phyloP scores from a whole-genome alignment of 1,139 yeast genomes.

The Nadsonia commutata region DNA sequence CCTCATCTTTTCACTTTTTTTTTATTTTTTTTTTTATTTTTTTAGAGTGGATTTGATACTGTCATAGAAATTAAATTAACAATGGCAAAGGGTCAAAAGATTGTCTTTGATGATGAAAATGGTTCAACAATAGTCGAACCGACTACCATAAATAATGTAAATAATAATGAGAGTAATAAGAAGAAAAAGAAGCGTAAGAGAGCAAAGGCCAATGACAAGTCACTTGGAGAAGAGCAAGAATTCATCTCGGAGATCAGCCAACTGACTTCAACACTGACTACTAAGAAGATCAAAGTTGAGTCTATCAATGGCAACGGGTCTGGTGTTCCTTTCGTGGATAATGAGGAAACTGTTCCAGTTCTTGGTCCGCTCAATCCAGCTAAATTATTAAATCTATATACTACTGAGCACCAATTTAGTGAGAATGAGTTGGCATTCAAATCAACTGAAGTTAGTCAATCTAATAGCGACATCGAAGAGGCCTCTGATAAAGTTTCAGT shows the following conservation, averaged over 20 bases:
- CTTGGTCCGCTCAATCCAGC: background rate
- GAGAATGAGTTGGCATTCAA: background rate
- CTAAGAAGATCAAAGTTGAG: background rate
- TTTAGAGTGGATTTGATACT: too few species aligned
- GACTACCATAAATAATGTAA: conserved; percentile 8
- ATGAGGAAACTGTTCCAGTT: background rate
- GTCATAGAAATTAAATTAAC: background rate
- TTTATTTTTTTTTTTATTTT: background rate
- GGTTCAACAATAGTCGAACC: background rate
- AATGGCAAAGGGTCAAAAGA: background rate
- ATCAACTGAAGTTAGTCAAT: background rate
- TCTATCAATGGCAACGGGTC: background rate
- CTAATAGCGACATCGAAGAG: background rate
- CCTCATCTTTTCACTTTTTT: background rate
- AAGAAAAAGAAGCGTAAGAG: conserved; percentile 4
- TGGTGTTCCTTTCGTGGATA: background rate
- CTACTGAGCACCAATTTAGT: background rate
- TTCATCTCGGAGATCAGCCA: background rate
- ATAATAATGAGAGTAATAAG: conserved; percentile 6
- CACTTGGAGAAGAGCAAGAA: background rate
- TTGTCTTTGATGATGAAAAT: background rate
- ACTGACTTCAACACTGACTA: too few species aligned
- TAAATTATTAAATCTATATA: background rate
- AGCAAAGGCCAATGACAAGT: background rate
- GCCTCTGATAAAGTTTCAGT: background rate